Percentiles rank a stretch among this genome's conserved stretches.
These are phyloP conservation scores for Tuber microsphaerosporum DNA, from an alignment of 495 filamentous ascomycete genomes.

Conservation along the genomic window DNA sequence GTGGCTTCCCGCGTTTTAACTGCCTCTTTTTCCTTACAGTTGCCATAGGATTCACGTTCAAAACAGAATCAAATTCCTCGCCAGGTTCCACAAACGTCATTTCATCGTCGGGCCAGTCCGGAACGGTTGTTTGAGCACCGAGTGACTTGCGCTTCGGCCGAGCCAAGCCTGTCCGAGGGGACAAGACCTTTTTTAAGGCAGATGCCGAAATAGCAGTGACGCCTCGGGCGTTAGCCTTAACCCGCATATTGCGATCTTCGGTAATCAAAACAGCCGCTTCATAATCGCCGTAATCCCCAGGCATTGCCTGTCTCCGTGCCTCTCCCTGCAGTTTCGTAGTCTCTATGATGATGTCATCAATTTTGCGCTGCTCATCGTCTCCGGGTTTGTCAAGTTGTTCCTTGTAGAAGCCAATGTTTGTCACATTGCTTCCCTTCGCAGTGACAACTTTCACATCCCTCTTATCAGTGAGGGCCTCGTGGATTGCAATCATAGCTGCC, in stretches of 20 bases:
- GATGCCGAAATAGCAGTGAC: constrained; percentile 35
- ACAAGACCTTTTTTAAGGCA: constrained; percentile 17
- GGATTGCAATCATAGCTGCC: constrained; percentile 33
- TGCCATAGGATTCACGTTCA: constrained; percentile 1
- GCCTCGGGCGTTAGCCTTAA: constrained; percentile 37
- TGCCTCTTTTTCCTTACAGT: constrained; percentile 20
- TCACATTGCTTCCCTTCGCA: constrained; percentile 35
- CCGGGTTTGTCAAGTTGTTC: constrained; percentile 32
- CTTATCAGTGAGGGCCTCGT: constrained; percentile 32
- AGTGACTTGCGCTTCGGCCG: constrained; percentile 21
- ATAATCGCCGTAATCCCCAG: constrained; percentile 25
- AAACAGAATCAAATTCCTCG: constrained; percentile 13
- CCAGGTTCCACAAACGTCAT: constrained; percentile 15
- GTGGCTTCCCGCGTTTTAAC: constrained; percentile 14
- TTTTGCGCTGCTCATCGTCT: constrained; percentile 31
- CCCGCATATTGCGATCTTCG: constrained; percentile 38
- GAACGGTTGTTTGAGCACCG: constrained; percentile 9
- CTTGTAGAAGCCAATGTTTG: constrained; percentile 35
- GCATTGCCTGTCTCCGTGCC: constrained; percentile 23
- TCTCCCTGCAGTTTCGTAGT: constrained; percentile 30
- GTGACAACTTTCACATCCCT: constrained; percentile 39
- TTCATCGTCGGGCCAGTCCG: constrained; percentile 30
- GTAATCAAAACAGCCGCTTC: constrained; percentile 39
- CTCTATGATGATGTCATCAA: constrained; percentile 40
- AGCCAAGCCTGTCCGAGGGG: constrained; percentile 10